phyloP scores from a whole-genome alignment of 805 yeast species.

The Yarrowia sp. region DNA sequence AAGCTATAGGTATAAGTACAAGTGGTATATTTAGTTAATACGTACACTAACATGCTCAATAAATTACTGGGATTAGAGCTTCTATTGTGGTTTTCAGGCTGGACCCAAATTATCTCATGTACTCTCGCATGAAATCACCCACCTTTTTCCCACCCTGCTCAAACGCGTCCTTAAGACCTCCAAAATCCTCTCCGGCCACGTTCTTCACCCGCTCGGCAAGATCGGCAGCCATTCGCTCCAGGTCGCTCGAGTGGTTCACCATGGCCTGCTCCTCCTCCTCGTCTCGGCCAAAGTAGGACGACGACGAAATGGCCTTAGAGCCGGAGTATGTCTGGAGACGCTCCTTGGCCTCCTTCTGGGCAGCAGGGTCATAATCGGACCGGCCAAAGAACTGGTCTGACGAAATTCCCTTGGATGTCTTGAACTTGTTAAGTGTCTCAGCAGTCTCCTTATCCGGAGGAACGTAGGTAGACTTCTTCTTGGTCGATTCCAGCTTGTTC shows the following conservation, averaged over 20 bases:
- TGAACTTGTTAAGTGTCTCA: conserved; percentile 55
- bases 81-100: conserved; percentile 11
- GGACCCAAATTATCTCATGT: conserved; percentile 48
- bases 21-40: neutral
- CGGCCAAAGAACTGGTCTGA: conserved; percentile 94
- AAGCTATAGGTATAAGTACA: neutral
- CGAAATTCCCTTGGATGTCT: conserved; percentile 88
- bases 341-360: conserved; percentile 73
- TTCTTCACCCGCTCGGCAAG: conserved; percentile 66
- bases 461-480: conserved; percentile 35
- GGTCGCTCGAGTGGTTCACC: conserved; percentile 33
- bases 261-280: conserved; percentile 45
- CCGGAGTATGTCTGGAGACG: conserved; percentile 79
- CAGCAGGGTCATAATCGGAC: conserved; percentile 72
- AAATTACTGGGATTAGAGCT: conserved; percentile 22
- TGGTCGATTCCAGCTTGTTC: conserved; percentile 29
- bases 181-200: conserved; percentile 84
- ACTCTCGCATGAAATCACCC: conserved; percentile 82
- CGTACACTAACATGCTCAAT: conserved; percentile 19
- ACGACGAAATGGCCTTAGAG: conserved; percentile 87
- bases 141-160: conserved; percentile 92
- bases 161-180: conserved; percentile 81
- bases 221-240: conserved; percentile 59
- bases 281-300: conserved; percentile 87
- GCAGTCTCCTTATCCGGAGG: conserved; percentile 28